Evolutionary conservation across 352 stramenopile genomes (phyloP), one percentile per base, ranked within the genome.

Genomic region (Albugo laibachii): DNA sequence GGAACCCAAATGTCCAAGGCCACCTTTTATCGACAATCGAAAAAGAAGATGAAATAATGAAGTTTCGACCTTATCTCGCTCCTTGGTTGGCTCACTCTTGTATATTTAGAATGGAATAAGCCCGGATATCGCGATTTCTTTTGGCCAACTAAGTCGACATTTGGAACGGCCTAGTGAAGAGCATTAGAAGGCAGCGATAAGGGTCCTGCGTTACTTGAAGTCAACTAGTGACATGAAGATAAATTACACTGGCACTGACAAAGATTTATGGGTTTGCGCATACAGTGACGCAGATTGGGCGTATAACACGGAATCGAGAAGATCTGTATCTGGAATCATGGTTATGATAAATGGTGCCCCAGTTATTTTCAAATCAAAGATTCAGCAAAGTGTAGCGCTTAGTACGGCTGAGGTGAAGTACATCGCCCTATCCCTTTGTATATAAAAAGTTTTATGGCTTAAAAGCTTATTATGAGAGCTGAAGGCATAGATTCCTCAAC

Each of bases 401-500:
- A 43, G 38, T 21, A 21, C 19, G 38, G 19, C 38, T 8, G 38
- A 43, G 38, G 38, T 8, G 16, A 8, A 43, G 38, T 43, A 43
- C 38, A 43, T 43, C 16, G 38, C 38, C 16, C 38, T 43, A 24
- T 21, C 16, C 2, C 16, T 21, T 8, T 43, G 38, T 43, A 43
- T 43, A 8, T 8, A 19, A 24, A 24, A 43, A 24, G 8, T 2
- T 10, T 19, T 8, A 19, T 41, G 36, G 36, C 14, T 41, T 14
- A 41, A 14, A 41, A 41, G 24, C 1, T 18, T 35, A 4, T 20
- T n/a, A n/a, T n/a, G n/a, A n/a, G n/a, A n/a, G n/a, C n/a, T n/a
- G n/a, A n/a, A n/a, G n/a, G n/a, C n/a, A 60, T 5, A 47, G 46
- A 41, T 45, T 54, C 5, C 1, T 57, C 12, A 36, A 47, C 19